Evolutionary conservation across 805 yeast genomes (phyloP), one percentile per base, ranked within the genome.

Genomic region (Teunomyces funiuensis): DNA sequence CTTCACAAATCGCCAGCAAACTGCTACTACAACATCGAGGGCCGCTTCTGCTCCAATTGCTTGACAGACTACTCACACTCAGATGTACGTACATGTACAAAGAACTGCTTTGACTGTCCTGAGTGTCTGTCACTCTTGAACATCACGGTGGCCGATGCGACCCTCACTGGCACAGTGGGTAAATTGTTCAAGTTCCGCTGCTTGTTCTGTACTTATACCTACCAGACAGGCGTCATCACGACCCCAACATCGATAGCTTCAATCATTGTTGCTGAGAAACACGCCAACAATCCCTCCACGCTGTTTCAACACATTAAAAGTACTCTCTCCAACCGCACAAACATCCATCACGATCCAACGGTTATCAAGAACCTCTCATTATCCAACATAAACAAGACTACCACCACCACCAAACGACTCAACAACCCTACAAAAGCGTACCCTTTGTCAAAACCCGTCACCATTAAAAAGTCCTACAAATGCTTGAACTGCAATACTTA

Each of bases 131-230:
- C 69, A 0, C 53, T 57, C 23, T 41, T 68, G 9, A 25, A 54
- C 2, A 60, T 68, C 5, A 33, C 51, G 10, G 39, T 47, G 13
- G 44, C 51, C n/a, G 57, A 57, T 27, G 48, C 43, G 23, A 25
- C 28, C 5, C 33, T 36, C 6, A 34, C 37, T 13, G 46, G 41
- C 11, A 38, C 19, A 10, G 31, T 36, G 28, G 67, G 67, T 2
- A 74, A 72, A 46, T 40, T 56, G 2, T 75, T 74, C 44, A 40
- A 38, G 6, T 72, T 76, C 40, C 47, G 45, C 10, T 76, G 82
- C 51, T 45, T 49, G 3, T 49, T 41, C 37, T 68, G 77, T 45
- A 33, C 42, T 2, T 76, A 65, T 55, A 20, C 9, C 0, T 75
- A 62, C 42, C 41, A 48, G 13, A 69, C 79, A 1, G 63, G 60